Evolutionary conservation across 2,329 filamentous ascomycete species (phyloP).

Genomic region (Clarireedia monteithiana): DNA sequence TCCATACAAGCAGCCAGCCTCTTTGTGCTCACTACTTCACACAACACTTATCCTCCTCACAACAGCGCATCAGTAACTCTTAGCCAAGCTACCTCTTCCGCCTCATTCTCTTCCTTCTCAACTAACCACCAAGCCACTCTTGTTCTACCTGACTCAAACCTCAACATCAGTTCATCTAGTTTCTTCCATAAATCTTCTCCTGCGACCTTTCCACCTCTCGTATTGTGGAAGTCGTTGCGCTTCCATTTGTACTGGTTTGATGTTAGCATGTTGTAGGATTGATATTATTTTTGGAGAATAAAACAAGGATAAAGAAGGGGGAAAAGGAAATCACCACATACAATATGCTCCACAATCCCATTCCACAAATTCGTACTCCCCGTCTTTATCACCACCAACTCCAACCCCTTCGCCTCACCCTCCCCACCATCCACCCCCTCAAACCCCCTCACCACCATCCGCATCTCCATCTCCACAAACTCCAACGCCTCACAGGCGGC

Average conservation of each 20-base stretch:
- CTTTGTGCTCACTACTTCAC: no score
- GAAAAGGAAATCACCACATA: background rate
- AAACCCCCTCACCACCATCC: background rate
- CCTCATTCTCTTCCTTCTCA: conserved; percentile 4
- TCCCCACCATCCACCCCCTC: background rate
- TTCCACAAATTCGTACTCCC: conserved; percentile 8
- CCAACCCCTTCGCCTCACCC: background rate
- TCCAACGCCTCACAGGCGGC: conserved; percentile 5
- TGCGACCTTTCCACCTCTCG: background rate
- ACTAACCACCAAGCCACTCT: conserved; percentile 6
- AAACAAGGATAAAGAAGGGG: no score
- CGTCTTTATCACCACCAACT: background rate
- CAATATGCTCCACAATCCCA: conserved; percentile 7
- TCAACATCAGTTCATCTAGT: background rate
- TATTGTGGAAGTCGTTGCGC: conserved; percentile 5
- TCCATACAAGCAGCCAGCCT: no score
- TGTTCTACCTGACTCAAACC: background rate
- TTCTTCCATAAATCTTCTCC: conserved; percentile 1
- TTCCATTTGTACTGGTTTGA: conserved; percentile 7
- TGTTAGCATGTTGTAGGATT: background rate
- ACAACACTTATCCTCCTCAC: background rate
- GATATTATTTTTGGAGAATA: no score
- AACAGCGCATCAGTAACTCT: background rate
- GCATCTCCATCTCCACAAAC: conserved; percentile 2
- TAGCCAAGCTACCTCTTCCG: background rate